Base-by-base conservation (phyloP, 768 basidiomycete species). In the Roridomyces roridus region DNA sequence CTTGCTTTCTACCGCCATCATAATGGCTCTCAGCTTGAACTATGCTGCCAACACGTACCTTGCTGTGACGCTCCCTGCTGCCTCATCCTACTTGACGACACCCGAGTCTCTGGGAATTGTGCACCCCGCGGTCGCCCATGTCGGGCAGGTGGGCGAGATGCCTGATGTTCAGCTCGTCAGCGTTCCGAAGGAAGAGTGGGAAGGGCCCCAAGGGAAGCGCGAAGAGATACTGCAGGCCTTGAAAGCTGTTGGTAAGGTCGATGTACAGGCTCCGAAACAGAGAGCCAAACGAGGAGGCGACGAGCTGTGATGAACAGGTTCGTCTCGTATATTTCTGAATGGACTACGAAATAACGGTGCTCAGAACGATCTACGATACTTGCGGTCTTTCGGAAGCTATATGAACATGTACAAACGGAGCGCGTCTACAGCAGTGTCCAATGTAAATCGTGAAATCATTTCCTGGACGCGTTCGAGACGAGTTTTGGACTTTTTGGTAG, bases 141-240 rank as follows among this genome's bases (percentile, higher is more conserved):
- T 79, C 2, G 78, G 80, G 6, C 71, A 70, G 37, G 77, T 81
- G 17, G 80, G 79, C 18, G 66, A 70, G 52, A 59, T 82, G 55
- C 52, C 67, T 15, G 78, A 81, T 57, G 78, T 81, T 15, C 80
- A 79, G 53, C 63, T 81, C n/a, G 67, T 80, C 52, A 74, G 77
- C 67, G 69, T 79, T 5, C 73, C 80, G 3, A 77, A 75, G 49
- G 62, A 55, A 1, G 65, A 72, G 31, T 80, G 79, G 80, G 66
- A 66, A 25, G 46, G 49, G 35, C 67, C 63, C n/a, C 56, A 58
- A 21, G 49, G 61, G 4, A 59, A 20, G 28, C 58, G 70, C 35
- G 68, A 63, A 4, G 72, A 74, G 23, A 67, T 79, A 21, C 40
- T 76, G 51, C 63, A 51, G 8, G 53, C 67, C 0, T 62, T 80